Evolutionary conservation across 164 flowering plant species (phyloP).

Genomic region (Saururus chinensis): DNA sequence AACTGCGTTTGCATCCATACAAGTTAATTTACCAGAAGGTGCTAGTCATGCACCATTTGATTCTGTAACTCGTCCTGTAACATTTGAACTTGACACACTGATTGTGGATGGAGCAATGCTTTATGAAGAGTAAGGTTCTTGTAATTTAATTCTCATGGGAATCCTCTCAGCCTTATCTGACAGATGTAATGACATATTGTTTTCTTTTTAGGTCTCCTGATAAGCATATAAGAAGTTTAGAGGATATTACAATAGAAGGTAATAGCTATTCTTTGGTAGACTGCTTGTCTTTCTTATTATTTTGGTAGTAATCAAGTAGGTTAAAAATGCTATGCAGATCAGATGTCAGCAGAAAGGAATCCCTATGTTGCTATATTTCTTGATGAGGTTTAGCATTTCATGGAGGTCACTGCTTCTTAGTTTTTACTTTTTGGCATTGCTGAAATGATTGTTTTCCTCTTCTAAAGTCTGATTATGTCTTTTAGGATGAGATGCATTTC

Average conservation of each 20-base stretch:
- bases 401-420: background rate
- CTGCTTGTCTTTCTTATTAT: background rate
- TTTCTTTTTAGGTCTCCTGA: constrained; percentile 31
- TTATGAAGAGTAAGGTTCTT: constrained; percentile 24
- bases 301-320: background rate
- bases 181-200: constrained; percentile 1
- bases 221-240: constrained; percentile 42
- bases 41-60: constrained; percentile 55
- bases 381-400: constrained; percentile 38
- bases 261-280: background rate
- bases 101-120: constrained; percentile 26
- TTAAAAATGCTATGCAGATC: constrained; percentile 28
- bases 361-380: constrained; percentile 46
- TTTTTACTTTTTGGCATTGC: constrained; percentile 1
- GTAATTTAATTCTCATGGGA: background rate
- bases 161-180: background rate
- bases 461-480: constrained; percentile 1
- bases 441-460: background rate
- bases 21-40: constrained; percentile 55
- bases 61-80: constrained; percentile 66
- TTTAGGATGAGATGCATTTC: constrained; percentile 33
- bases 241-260: constrained; percentile 84
- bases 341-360: constrained; percentile 35
- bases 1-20: constrained; percentile 26
- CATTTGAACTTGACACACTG: constrained; percentile 58